These are phyloP conservation scores for Blastocystis sp. DNA, from an alignment of 352 stramenopile species.

Conservation along the genomic window DNA sequence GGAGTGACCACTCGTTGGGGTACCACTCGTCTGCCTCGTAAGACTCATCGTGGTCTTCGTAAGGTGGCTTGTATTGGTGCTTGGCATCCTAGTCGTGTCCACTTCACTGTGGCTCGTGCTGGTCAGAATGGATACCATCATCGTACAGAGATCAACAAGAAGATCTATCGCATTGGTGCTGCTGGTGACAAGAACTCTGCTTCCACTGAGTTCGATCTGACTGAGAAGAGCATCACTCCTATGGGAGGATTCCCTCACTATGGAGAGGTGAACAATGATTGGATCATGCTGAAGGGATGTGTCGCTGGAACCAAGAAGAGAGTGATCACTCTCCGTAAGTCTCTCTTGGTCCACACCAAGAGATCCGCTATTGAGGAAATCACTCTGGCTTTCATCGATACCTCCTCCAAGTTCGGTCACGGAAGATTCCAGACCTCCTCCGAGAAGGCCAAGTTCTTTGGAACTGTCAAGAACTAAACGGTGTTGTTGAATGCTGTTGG, in stretches of 20 bases:
- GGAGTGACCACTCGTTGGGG: constrained; percentile 98
- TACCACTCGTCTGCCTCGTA: constrained; percentile 94
- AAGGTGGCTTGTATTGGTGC: constrained; percentile 99
- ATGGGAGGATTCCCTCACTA: constrained; percentile 99
- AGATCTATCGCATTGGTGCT: constrained; percentile 96
- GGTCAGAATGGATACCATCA: constrained; percentile 99
- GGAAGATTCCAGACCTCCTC: constrained; percentile 93
- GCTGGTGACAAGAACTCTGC: constrained; percentile 80
- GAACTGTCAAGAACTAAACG: constrained; percentile 38
- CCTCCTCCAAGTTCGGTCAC: constrained; percentile 97
- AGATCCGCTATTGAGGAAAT: constrained; percentile 91
- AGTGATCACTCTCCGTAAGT: constrained; percentile 94
- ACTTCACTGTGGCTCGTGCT: constrained; percentile 90
- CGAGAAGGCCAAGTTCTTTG: constrained; percentile 46
- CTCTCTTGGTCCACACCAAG: constrained; percentile 89
- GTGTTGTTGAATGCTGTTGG: not conserved
- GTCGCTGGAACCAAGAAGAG: constrained; percentile 97
- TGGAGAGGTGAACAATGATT: constrained; percentile 97
- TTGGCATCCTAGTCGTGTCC: constrained; percentile 97
- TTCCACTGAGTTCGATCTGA: constrained; percentile 96
- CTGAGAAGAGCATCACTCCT: constrained; percentile 97
- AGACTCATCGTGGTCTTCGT: constrained; percentile 98
- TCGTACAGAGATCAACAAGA: constrained; percentile 99
- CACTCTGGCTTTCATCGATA: constrained; percentile 88
- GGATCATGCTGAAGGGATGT: constrained; percentile 98